Evolutionary conservation across 139 green algal species (phyloP).

Genomic region (Chlamydomonas sp.): DNA sequence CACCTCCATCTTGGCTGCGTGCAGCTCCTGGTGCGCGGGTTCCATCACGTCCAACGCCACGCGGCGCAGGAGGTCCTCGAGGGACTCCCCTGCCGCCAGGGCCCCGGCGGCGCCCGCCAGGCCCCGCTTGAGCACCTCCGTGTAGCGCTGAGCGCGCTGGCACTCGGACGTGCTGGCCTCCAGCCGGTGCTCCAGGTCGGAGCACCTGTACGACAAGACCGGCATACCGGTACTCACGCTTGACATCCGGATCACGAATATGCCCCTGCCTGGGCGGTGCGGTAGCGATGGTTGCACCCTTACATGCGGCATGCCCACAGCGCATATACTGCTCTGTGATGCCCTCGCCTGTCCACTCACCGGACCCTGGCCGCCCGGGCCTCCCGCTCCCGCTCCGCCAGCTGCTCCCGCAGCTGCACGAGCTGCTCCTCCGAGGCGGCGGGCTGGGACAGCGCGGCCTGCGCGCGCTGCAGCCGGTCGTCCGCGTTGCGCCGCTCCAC

Average conservation of each 20-base stretch:
- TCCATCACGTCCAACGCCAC: not conserved
- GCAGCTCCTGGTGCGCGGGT: too few relatives aligned
- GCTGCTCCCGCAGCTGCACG: not conserved
- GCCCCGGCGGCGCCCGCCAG: too few relatives aligned
- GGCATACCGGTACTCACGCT: too few relatives aligned
- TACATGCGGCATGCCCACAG: not conserved
- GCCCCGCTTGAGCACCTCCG: slow-evolving; percentile 18
- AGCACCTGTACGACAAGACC: not conserved
- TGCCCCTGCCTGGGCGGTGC: too few relatives aligned
- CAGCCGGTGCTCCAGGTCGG: not conserved
- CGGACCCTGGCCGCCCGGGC: not conserved
- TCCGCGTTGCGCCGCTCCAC: slow-evolving; percentile 21
- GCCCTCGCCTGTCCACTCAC: not conserved
- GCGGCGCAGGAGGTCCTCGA: not conserved
- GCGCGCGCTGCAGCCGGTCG: slow-evolving; percentile 1
- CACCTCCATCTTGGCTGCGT: too few relatives aligned
- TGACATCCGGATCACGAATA: too few relatives aligned
- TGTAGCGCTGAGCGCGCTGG: not conserved
- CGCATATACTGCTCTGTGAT: not conserved
- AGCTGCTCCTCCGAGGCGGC: not conserved
- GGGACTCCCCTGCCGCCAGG: not conserved
- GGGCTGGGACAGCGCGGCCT: slow-evolving; percentile 1
- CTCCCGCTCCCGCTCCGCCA: not conserved
- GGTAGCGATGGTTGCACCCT: too few relatives aligned
- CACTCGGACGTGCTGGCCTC: not conserved